Percentiles rank a stretch among this genome's conserved stretches.
Conservation (phyloP, 2,329 filamentous ascomycete genomes). For the Pseudocercospora musae region DNA sequence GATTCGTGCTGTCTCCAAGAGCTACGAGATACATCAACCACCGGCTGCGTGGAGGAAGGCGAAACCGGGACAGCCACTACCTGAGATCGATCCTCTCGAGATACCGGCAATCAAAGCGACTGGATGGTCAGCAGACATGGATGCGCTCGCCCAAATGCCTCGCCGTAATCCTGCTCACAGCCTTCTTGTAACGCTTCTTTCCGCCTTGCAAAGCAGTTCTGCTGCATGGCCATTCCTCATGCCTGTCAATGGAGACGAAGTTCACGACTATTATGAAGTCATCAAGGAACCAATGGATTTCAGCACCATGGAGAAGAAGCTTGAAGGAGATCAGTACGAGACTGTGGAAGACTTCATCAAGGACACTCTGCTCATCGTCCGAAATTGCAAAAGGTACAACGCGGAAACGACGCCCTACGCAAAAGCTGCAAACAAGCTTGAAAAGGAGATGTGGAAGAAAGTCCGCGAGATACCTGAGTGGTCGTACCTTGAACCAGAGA, state of each 20-base stretch:
- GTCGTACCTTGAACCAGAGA: slow-evolving; percentile 45
- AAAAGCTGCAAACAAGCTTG: slow-evolving; percentile 89
- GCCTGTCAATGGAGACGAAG: slow-evolving; percentile 91
- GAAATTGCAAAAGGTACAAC: slow-evolving; percentile 95
- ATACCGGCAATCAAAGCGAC: slow-evolving; percentile 85
- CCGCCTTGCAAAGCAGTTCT: slow-evolving; percentile 90
- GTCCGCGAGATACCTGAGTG: slow-evolving; percentile 91
- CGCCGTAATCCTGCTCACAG: slow-evolving; percentile 96
- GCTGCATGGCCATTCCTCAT: slow-evolving; percentile 92
- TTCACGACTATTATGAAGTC: slow-evolving; percentile 97
- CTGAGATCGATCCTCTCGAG: slow-evolving; percentile 75
- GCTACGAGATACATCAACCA: slow-evolving; percentile 79
- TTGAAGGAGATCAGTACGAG: slow-evolving; percentile 88
- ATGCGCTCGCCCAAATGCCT: slow-evolving; percentile 89
- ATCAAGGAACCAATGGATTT: slow-evolving; percentile 98
- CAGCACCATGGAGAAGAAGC: slow-evolving; percentile 90
- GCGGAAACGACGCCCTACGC: slow-evolving; percentile 93
- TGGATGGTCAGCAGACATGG: slow-evolving; percentile 97
- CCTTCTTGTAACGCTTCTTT: slow-evolving; percentile 85
- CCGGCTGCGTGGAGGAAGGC: slow-evolving; percentile 77
- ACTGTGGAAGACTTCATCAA: slow-evolving; percentile 87
- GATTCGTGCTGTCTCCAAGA: slow-evolving; percentile 85
- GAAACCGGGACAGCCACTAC: slow-evolving; percentile 49
- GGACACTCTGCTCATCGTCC: slow-evolving; percentile 84
- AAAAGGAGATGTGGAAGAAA: slow-evolving; percentile 92